phyloP scores from a whole-genome alignment of 805 yeast genomes.

The Starmerella stigmatis region DNA sequence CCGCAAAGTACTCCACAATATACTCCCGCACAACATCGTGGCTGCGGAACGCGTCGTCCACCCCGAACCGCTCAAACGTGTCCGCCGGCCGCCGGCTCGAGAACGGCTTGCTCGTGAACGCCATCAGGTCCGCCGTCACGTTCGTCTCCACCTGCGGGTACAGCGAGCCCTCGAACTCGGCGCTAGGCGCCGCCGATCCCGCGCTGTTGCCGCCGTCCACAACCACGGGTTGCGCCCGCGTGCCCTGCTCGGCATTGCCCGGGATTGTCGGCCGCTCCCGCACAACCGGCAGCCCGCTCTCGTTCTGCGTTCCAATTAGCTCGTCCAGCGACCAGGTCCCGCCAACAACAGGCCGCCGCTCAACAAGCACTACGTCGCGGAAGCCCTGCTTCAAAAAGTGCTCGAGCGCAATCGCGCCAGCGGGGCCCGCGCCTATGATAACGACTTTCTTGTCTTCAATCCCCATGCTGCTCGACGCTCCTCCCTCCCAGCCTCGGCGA shows the following conservation, averaged over 20 bases:
- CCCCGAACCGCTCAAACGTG: conserved; percentile 13
- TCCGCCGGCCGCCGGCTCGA: conserved; percentile 8
- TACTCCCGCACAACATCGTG: conserved; percentile 17
- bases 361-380: conserved; percentile 14
- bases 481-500: no score
- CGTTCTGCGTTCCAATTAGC: conserved; percentile 7
- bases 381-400: conserved; percentile 15
- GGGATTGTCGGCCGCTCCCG: conserved; percentile 1
- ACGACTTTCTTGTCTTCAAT: conserved; percentile 9
- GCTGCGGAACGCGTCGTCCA: conserved; percentile 16
- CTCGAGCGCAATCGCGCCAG: conserved; percentile 19
- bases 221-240: conserved; percentile 3
- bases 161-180: conserved; percentile 7
- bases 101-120: conserved; percentile 15
- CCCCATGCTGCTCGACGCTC: neutral
- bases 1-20: conserved; percentile 9
- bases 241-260: neutral
- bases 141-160: conserved; percentile 20
- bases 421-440: conserved; percentile 20
- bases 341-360: conserved; percentile 16
- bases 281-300: conserved; percentile 7
- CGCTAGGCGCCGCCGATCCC: no score
- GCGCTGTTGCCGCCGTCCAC: neutral
- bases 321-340: conserved; percentile 22
- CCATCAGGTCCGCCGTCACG: conserved; percentile 18